These are phyloP conservation scores for Penicillium sp. DNA, from an alignment of 2,329 filamentous ascomycete species.

Conservation along the genomic window DNA sequence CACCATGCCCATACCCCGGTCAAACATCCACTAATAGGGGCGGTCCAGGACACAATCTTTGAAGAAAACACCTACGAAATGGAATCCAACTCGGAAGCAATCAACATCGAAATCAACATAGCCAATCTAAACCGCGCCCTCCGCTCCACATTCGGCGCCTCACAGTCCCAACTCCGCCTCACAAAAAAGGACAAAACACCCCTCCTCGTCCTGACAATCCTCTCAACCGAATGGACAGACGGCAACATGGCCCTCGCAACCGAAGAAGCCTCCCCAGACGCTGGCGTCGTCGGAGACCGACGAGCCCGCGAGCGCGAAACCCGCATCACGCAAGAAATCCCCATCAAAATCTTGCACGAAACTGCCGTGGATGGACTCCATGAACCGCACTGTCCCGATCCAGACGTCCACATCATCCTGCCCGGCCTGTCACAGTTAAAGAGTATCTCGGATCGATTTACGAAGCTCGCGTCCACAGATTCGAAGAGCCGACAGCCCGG, in stretches of 20 bases:
- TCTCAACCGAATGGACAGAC: slow-evolving; percentile 57
- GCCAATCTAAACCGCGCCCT: slow-evolving; percentile 86
- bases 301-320: slow-evolving; percentile 77
- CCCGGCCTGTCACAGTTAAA: slow-evolving; percentile 88
- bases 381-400: slow-evolving; percentile 86
- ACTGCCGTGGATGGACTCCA: slow-evolving; percentile 88
- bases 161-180: slow-evolving; percentile 80
- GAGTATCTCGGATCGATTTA: slow-evolving; percentile 93
- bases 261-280: slow-evolving; percentile 33
- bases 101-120: slow-evolving; percentile 96
- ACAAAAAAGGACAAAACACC: slow-evolving; percentile 91
- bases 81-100: slow-evolving; percentile 88
- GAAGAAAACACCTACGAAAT: slow-evolving; percentile 75
- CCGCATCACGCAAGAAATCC: slow-evolving; percentile 91
- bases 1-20: not conserved
- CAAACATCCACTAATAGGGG: not conserved
- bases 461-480: slow-evolving; percentile 68
- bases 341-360: slow-evolving; percentile 85
- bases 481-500: slow-evolving; percentile 22
- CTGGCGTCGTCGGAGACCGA: slow-evolving; percentile 47
- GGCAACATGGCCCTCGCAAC: slow-evolving; percentile 61
- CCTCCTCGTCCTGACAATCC: slow-evolving; percentile 86
- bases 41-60: slow-evolving; percentile 75
- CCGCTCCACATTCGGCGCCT: slow-evolving; percentile 80
- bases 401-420: slow-evolving; percentile 91